Evolutionary conservation across 1,139 yeast species (phyloP).

Genomic region (Yamadazyma blattariae): DNA sequence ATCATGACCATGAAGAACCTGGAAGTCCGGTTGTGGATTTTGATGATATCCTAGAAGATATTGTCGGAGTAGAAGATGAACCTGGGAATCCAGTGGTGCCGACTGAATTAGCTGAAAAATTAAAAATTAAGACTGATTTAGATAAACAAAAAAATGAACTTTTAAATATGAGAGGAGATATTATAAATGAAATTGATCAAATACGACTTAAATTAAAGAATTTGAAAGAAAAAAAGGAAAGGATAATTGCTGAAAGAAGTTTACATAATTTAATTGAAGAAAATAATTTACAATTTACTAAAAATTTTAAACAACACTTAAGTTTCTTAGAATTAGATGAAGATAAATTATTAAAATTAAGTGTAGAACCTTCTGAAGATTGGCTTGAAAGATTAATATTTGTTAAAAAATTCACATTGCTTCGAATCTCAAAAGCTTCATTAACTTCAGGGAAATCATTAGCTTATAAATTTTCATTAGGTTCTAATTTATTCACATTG

Average conservation of each 20-base stretch:
- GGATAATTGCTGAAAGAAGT: constrained; percentile 14
- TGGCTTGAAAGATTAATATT: constrained; percentile 30
- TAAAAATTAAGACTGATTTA: too few species aligned
- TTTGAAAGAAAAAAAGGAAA: constrained; percentile 17
- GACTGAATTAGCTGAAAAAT: too few species aligned
- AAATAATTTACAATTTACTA: constrained; percentile 18
- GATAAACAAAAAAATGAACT: constrained; percentile 18
- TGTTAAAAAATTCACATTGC: constrained; percentile 20
- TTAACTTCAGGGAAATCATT: too few species aligned
- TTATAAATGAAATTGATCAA: constrained; percentile 21
- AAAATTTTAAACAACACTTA: constrained; percentile 3
- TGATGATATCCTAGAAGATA: background rate
- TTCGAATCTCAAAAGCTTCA: background rate
- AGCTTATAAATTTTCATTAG: too few species aligned
- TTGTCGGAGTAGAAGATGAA: background rate
- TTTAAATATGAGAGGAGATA: constrained; percentile 18
- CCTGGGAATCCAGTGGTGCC: too few species aligned
- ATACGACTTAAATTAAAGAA: constrained; percentile 16
- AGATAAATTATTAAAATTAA: constrained; percentile 20
- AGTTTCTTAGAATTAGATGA: constrained; percentile 17
- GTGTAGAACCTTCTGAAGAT: constrained; percentile 36
- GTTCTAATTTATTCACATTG: too few species aligned
- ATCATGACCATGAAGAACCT: background rate
- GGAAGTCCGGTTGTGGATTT: too few species aligned
- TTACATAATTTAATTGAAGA: constrained; percentile 23